phyloP scores from a whole-genome alignment of 495 filamentous ascomycete species.

The Xylaria flabelliformis region DNA sequence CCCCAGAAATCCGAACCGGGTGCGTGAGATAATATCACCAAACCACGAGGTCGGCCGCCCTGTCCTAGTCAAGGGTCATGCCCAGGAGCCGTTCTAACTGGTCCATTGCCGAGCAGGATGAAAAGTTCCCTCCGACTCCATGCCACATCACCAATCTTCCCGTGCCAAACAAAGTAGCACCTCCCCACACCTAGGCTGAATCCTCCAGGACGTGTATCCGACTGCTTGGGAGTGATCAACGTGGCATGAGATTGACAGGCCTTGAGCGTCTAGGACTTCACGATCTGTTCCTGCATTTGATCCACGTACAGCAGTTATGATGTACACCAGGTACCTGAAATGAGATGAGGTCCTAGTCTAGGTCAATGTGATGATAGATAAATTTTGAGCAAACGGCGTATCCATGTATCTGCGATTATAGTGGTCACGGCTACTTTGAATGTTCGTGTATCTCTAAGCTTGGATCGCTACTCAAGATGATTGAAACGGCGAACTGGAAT shows the following conservation, averaged over 20 bases:
- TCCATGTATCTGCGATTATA: background rate
- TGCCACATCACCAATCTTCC: constrained; percentile 9
- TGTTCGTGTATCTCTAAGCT: background rate
- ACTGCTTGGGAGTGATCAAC: constrained; percentile 28
- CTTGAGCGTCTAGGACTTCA: constrained; percentile 1
- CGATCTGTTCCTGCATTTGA: constrained; percentile 11
- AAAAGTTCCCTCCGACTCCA: background rate
- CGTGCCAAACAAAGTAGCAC: background rate
- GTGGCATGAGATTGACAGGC: constrained; percentile 13
- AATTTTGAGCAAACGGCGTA: background rate
- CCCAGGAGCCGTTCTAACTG: constrained; percentile 15
- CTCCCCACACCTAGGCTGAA: constrained; percentile 16
- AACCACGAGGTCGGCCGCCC: constrained; percentile 8
- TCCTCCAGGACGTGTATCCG: constrained; percentile 15
- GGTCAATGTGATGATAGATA: too few relatives aligned
- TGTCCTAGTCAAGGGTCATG: background rate
- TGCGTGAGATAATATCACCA: constrained; percentile 25
- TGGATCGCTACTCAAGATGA: background rate
- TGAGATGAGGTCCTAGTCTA: background rate
- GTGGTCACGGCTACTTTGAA: background rate
- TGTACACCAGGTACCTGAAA: background rate
- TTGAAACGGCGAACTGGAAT: background rate
- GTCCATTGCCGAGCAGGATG: constrained; percentile 24
- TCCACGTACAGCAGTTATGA: background rate
- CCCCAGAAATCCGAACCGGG: constrained; percentile 10